Percentiles rank a stretch among this genome's conserved stretches.
phyloP scores from a whole-genome alignment of 2,329 filamentous ascomycete genomes.

The Arthrobotrys conoides region DNA sequence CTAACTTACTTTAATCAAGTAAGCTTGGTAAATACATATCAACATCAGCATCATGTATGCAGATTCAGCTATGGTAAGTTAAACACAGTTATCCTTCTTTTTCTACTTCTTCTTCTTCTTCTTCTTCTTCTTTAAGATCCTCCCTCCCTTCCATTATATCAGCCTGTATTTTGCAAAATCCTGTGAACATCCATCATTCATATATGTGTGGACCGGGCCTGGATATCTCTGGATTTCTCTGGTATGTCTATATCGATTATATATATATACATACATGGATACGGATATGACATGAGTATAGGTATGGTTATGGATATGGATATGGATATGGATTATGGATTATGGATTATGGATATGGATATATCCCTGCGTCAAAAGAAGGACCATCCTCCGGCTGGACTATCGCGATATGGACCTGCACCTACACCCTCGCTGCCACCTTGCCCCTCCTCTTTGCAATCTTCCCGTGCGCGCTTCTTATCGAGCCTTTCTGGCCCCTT shows the following conservation, averaged over 20 bases:
- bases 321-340: neutral
- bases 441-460: constrained; percentile 22
- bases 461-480: constrained; percentile 52
- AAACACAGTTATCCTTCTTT: neutral
- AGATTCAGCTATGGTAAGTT: constrained; percentile 58
- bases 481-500: constrained; percentile 50
- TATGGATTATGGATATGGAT: neutral
- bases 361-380: constrained; percentile 30
- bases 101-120: neutral
- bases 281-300: no score
- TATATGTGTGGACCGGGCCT: no score
- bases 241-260: no score
- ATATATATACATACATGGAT: constrained; percentile 2
- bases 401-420: constrained; percentile 47
- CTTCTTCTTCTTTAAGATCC: no score
- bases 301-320: no score
- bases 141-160: no score
- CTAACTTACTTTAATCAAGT: no score
- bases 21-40: neutral
- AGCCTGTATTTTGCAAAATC: no score
- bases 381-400: constrained; percentile 43
- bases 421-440: constrained; percentile 6
- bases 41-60: constrained; percentile 38
- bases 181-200: no score
- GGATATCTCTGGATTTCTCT: no score